Conservation (phyloP, 495 filamentous ascomycete genomes). For the Neurospora tetrasperma region DNA sequence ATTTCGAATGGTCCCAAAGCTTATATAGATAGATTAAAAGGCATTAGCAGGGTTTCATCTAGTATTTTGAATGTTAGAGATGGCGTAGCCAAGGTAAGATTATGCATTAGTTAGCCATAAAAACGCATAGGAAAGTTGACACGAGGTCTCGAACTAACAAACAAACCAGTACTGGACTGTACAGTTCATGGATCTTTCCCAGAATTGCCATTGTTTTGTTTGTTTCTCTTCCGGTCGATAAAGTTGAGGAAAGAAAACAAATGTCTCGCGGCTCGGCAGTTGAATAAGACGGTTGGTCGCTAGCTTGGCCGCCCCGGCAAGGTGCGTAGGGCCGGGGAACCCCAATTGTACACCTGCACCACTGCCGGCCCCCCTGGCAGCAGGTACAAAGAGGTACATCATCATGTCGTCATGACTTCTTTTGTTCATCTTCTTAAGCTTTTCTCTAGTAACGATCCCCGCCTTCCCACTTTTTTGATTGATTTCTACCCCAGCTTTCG, state of each 20-base stretch:
- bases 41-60: too few species aligned
- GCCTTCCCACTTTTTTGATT: background rate
- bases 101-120: too few species aligned
- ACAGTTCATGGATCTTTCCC: too few species aligned
- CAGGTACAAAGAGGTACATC: background rate
- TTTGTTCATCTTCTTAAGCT: background rate
- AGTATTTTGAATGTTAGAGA: too few species aligned
- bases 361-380: background rate
- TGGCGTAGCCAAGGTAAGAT: too few species aligned
- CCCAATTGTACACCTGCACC: background rate
- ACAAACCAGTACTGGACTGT: too few species aligned
- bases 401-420: background rate
- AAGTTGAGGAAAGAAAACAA: background rate
- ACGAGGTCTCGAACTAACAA: too few species aligned
- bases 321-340: background rate
- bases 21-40: too few species aligned
- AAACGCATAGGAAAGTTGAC: too few species aligned
- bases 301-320: background rate
- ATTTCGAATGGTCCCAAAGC: too few species aligned
- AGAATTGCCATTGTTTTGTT: too few species aligned
- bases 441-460: background rate
- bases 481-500: background rate
- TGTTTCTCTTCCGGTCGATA: too few species aligned
- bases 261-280: background rate
- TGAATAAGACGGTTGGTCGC: background rate